Percentiles rank a stretch among this genome's conserved stretches.
Conservation (phyloP, 805 yeast species). For the Lachancea thermotolerans region DNA sequence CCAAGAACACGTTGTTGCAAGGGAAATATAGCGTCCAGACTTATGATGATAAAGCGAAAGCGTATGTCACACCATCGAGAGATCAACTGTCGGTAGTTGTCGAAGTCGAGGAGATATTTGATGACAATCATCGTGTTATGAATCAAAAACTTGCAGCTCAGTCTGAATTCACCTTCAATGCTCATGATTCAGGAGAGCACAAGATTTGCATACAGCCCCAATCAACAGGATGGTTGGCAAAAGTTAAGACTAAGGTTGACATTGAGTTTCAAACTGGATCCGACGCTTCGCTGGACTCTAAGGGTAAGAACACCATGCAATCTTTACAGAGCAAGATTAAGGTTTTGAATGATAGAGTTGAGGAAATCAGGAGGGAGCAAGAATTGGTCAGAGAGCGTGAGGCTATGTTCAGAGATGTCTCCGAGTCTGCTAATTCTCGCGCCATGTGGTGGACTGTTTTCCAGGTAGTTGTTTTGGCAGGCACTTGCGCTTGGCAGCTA, state of each 20-base stretch:
- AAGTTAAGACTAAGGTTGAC: constrained; percentile 48
- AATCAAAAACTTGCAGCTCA: constrained; percentile 57
- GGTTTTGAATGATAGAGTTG: constrained; percentile 47
- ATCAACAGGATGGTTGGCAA: constrained; percentile 55
- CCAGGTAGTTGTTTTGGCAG: constrained; percentile 56
- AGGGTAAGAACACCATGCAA: constrained; percentile 51
- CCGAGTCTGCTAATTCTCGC: constrained; percentile 62
- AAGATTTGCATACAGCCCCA: constrained; percentile 58
- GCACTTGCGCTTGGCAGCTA: constrained; percentile 68
- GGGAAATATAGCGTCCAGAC: constrained; percentile 46
- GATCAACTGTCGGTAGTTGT: constrained; percentile 36
- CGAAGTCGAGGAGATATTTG: constrained; percentile 60
- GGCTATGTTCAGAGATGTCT: constrained; percentile 61
- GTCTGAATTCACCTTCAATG: constrained; percentile 69
- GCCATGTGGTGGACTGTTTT: constrained; percentile 70
- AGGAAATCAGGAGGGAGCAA: constrained; percentile 61
- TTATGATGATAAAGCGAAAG: constrained; percentile 32
- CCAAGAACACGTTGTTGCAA: constrained; percentile 42
- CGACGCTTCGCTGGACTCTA: constrained; percentile 58
- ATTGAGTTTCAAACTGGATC: constrained; percentile 65
- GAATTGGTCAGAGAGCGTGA: constrained; percentile 67
- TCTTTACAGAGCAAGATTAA: constrained; percentile 52
- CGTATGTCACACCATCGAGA: constrained; percentile 31
- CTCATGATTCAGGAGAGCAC: constrained; percentile 72
- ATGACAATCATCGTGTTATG: constrained; percentile 68